phyloP scores from a whole-genome alignment of 73 alveolate genomes.

The Uronychia binucleata region DNA sequence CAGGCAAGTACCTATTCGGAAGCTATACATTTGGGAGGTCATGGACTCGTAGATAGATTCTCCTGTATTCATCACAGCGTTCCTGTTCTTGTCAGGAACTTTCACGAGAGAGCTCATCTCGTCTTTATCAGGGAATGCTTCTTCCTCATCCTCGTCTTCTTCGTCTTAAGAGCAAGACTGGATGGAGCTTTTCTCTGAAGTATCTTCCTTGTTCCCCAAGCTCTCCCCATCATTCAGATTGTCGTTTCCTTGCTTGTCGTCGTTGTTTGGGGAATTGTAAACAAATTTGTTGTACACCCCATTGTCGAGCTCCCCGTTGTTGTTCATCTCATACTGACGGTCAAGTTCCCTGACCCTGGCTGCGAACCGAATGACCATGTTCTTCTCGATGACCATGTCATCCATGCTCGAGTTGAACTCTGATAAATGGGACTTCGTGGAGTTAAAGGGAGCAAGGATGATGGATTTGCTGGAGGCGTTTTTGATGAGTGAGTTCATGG shows the following conservation, averaged over 20 bases:
- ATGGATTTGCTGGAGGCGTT: conserved; percentile 76
- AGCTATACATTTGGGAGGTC: not conserved
- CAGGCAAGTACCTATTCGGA: not conserved
- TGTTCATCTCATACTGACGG: conserved; percentile 79
- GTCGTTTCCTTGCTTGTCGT: conserved; percentile 12
- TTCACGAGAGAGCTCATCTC: not conserved
- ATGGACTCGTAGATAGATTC: not conserved
- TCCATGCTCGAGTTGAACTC: not conserved
- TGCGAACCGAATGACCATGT: conserved; percentile 62
- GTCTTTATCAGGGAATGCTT: not conserved
- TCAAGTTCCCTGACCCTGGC: conserved; percentile 84
- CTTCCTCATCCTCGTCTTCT: not conserved
- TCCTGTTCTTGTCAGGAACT: not conserved
- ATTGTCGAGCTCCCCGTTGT: conserved; percentile 84
- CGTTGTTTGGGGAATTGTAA: conserved; percentile 28
- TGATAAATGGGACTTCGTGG: conserved; percentile 44
- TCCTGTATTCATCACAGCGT: not conserved
- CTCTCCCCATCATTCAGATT: conserved; percentile 5
- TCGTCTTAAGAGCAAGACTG: no score
- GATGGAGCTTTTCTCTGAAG: not conserved
- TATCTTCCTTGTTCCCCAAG: not conserved
- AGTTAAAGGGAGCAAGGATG: conserved; percentile 88
- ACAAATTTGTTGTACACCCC: conserved; percentile 65
- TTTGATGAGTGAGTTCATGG: conserved; percentile 37
- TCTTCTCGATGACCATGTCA: conserved; percentile 49